These are phyloP conservation scores for Aspergillus kassunensis DNA, from an alignment of 495 filamentous ascomycete species.

Conservation along the genomic window DNA sequence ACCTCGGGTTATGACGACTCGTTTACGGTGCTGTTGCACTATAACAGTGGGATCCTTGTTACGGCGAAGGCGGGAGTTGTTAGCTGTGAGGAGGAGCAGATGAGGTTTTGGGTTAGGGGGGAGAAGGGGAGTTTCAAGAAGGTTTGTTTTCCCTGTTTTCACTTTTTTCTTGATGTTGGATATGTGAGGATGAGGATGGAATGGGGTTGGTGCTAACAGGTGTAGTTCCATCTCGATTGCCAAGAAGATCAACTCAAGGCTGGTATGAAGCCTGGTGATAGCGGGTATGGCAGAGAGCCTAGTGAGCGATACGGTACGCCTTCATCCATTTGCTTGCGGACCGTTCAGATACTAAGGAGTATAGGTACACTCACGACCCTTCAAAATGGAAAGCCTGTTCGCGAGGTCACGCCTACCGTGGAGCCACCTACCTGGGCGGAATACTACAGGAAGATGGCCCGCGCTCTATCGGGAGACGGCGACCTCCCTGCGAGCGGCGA, in stretches of 20 bases:
- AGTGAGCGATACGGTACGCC: constrained; percentile 45
- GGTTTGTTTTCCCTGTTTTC: constrained; percentile 20
- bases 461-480: constrained; percentile 59
- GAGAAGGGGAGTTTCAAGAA: constrained; percentile 80
- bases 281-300: constrained; percentile 63
- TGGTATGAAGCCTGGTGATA: constrained; percentile 61
- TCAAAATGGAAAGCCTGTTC: constrained; percentile 36
- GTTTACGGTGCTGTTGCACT: constrained; percentile 65
- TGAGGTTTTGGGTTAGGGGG: constrained; percentile 78
- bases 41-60: constrained; percentile 55
- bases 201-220: neutral
- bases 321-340: neutral
- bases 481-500: constrained; percentile 67
- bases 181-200: no score
- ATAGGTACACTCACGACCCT: constrained; percentile 42
- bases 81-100: constrained; percentile 65
- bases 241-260: constrained; percentile 79
- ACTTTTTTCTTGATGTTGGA: neutral
- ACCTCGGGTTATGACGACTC: constrained; percentile 61
- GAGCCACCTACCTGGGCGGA: constrained; percentile 67
- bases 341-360: constrained; percentile 2
- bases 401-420: constrained; percentile 53
- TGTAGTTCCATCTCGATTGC: constrained; percentile 62
- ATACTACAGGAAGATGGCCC: constrained; percentile 67
- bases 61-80: constrained; percentile 68